Percentiles rank a stretch among this genome's conserved stretches.
These are phyloP conservation scores for Talaromyces trachyspermus DNA, from an alignment of 495 filamentous ascomycete species.

Conservation along the genomic window DNA sequence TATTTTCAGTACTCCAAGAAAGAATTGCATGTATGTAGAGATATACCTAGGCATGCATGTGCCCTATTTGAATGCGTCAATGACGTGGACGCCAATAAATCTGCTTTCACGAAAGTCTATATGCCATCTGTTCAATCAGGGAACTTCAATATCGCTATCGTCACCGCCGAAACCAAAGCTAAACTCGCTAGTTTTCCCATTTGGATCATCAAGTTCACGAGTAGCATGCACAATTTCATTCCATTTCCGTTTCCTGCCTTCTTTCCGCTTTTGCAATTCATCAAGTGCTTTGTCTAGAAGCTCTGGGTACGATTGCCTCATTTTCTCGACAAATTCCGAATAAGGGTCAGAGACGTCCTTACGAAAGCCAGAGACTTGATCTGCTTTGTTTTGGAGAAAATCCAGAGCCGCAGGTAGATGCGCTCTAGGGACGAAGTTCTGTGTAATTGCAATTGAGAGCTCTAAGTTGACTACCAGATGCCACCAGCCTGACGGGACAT, in stretches of 20 bases:
- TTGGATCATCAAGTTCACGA: slow-evolving; percentile 33
- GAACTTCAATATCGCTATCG: slow-evolving; percentile 50
- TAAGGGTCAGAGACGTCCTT: slow-evolving; percentile 68
- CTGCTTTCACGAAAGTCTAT: no score
- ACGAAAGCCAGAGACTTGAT: slow-evolving; percentile 82
- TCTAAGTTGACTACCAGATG: slow-evolving; percentile 90
- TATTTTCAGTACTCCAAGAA: no score
- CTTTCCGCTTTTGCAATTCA: slow-evolving; percentile 55
- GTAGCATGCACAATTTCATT: slow-evolving; percentile 56
- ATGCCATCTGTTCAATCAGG: no score
- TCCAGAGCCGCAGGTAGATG: slow-evolving; percentile 68
- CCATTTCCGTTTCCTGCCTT: slow-evolving; percentile 77
- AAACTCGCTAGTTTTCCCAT: slow-evolving; percentile 52
- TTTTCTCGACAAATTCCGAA: slow-evolving; percentile 61
- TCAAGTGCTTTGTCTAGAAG: slow-evolving; percentile 56
- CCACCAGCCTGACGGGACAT: slow-evolving; percentile 95
- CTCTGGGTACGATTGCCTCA: slow-evolving; percentile 56
- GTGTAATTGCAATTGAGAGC: slow-evolving; percentile 79
- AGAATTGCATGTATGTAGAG: no score
- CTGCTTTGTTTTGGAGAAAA: slow-evolving; percentile 74
- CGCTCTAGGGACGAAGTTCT: slow-evolving; percentile 84
- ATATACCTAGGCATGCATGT: no score
- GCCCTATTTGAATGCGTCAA: no score
- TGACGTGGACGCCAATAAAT: no score
- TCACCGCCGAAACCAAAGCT: slow-evolving; percentile 76